These are phyloP conservation scores for Wallacemonas collosoma DNA, from an alignment of 208 protist species.

Conservation along the genomic window DNA sequence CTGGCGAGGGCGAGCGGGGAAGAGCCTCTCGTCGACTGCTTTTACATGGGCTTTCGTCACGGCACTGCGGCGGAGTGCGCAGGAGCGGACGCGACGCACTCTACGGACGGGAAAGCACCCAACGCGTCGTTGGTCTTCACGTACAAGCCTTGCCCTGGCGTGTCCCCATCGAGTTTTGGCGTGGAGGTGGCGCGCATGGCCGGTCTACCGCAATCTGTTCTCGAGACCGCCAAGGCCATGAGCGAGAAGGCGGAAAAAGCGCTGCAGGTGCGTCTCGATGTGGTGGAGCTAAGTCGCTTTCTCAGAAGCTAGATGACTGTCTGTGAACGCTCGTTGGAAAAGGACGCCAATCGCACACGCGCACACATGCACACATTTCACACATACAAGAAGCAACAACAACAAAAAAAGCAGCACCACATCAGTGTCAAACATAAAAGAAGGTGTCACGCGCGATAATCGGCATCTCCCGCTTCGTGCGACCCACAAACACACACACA, in stretches of 20 bases:
- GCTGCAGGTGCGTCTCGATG: constrained; percentile 31
- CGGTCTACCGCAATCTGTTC: constrained; percentile 71
- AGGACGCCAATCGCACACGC: background rate
- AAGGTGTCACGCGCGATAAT: too few relatives aligned
- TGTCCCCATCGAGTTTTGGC: constrained; percentile 91
- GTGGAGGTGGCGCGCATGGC: constrained; percentile 88
- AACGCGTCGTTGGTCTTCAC: constrained; percentile 64
- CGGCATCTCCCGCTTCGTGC: too few relatives aligned
- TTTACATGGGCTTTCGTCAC: constrained; percentile 84
- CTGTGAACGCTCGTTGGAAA: background rate
- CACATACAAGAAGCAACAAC: background rate
- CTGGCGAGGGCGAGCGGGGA: background rate
- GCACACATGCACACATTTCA: constrained; percentile 4
- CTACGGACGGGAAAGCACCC: constrained; percentile 13
- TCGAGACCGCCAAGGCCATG: constrained; percentile 50
- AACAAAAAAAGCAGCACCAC: background rate
- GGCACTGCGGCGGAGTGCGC: constrained; percentile 6
- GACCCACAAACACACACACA: too few relatives aligned
- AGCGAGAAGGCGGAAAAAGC: constrained; percentile 52
- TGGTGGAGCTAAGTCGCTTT: constrained; percentile 32
- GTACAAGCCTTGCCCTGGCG: constrained; percentile 79
- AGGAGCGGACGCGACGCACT: constrained; percentile 60
- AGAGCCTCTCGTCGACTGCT: constrained; percentile 52
- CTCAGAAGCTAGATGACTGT: background rate
- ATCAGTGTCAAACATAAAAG: too few relatives aligned